phyloP scores from a whole-genome alignment of 148 eudicot genomes.

The Rhododendron williamsianum region DNA sequence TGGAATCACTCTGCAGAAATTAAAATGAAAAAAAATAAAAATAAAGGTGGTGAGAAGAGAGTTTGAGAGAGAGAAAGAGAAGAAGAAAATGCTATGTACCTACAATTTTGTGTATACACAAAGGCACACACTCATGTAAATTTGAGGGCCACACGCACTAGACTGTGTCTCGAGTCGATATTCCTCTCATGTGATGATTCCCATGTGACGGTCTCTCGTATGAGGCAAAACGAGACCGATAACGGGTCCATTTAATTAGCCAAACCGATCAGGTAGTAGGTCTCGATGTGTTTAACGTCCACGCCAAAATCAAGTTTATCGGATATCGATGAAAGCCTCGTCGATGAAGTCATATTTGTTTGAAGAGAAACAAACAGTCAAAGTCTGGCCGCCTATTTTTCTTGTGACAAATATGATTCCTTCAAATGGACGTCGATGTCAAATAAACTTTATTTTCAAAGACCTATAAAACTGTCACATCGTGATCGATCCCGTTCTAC shows the following conservation, averaged over 20 bases:
- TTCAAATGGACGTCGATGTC: neutral
- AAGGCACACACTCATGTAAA: neutral
- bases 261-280: no score
- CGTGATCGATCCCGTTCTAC: no score
- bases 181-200: neutral
- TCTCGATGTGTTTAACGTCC: no score
- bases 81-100: neutral
- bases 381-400: neutral
- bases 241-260: no score
- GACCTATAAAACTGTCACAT: no score
- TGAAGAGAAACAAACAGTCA: neutral
- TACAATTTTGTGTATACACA: neutral
- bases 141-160: neutral
- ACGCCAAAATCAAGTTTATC: no score
- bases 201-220: no score
- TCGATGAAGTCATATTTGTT: neutral
- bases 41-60: neutral
- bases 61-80: neutral
- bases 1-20: conserved; percentile 67
- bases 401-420: neutral
- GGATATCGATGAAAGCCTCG: no score
- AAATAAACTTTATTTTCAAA: no score
- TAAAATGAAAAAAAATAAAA: neutral
- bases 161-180: neutral
- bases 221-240: neutral